Evolutionary conservation across 768 basidiomycete genomes (phyloP).

Genomic region (Lactifluus pinguis): DNA sequence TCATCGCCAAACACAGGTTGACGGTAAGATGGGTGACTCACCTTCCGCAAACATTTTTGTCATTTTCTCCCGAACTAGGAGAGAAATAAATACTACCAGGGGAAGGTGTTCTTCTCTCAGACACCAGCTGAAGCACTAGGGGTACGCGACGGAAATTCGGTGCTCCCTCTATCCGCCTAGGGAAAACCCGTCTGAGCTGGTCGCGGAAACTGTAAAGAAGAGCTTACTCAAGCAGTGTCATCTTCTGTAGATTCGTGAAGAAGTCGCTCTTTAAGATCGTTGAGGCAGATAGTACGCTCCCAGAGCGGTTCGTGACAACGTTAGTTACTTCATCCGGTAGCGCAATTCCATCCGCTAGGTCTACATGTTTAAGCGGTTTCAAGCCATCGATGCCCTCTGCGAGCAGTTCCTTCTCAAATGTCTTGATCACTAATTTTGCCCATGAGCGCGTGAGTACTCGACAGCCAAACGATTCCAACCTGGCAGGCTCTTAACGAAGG

Average conservation of each 20-base stretch:
- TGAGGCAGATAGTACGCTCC: conserved; percentile 79
- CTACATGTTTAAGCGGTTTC: conserved; percentile 71
- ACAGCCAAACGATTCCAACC: conserved; percentile 58
- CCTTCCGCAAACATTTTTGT: conserved; percentile 74
- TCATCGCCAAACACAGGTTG: background rate
- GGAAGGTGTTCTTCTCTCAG: conserved; percentile 23
- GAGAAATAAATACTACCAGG: conserved; percentile 31
- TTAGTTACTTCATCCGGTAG: conserved; percentile 87
- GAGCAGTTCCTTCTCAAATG: conserved; percentile 85
- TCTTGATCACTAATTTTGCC: conserved; percentile 66
- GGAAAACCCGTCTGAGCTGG: background rate
- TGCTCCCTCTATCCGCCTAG: conserved; percentile 81
- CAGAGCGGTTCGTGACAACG: conserved; percentile 76
- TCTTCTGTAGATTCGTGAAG: conserved; percentile 91
- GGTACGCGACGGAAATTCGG: conserved; percentile 88
- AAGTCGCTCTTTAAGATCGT: conserved; percentile 95
- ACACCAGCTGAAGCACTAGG: conserved; percentile 38
- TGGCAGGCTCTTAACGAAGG: conserved; percentile 75
- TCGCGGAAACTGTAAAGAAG: background rate
- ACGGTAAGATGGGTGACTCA: conserved; percentile 21
- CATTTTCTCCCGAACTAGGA: conserved; percentile 29
- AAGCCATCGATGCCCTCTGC: conserved; percentile 71
- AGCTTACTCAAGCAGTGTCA: conserved; percentile 85
- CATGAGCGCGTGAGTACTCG: conserved; percentile 4
- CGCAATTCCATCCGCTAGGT: conserved; percentile 57